Base-by-base conservation (phyloP, 768 basidiomycete genomes). In the Cystobasidium onofrii region DNA sequence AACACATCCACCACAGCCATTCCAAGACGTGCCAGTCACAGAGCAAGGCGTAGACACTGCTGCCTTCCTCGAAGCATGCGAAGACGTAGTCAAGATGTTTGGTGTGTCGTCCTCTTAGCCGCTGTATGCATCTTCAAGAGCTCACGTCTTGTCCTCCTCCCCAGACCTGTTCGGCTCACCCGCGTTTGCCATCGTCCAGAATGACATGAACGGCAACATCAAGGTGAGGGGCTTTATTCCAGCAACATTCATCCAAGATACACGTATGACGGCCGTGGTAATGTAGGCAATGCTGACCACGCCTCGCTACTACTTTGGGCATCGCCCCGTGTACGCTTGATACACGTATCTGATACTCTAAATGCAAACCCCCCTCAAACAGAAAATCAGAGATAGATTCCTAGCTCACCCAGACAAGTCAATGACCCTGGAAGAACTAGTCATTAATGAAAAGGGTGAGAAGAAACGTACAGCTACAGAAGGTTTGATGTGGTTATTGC, bases 311-410 rank as follows among this genome's bases (percentile, higher is more conserved):
- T n/a, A 20, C 15, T 23, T 71, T 23, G 13, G 15, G 4, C 54
- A 17, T 15, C 27, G 57, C 29, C 36, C 27, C 29, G 13, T 1
- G 29, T 34, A 20, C 27, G 6, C 6, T 23, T 29, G 25, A 6
- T 60, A 25, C 15, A 43, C n/a, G 39, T 74, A 46, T 71, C n/a
- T 69, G 20, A 36, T 46, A 41, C 64, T 31, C 34, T 54, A n/a
- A n/a, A n/a, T n/a, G n/a, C n/a, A n/a, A n/a, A n/a, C n/a, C n/a
- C n/a, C n/a, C n/a, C n/a, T n/a, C n/a, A n/a, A n/a, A n/a, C 79
- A 96, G 95, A 99, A 99, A 94, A 88, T 96, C 73, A 86, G 88
- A 67, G 84, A 87, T 18, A 87, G 92, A 54, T 91, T 90, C 80
- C 84, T 88, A 29, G 86, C 89, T 0, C 82, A 85, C 3, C 88